Conservation (phyloP, 2,329 filamentous ascomycete species). For the Drechslerella coelobrocha region DNA sequence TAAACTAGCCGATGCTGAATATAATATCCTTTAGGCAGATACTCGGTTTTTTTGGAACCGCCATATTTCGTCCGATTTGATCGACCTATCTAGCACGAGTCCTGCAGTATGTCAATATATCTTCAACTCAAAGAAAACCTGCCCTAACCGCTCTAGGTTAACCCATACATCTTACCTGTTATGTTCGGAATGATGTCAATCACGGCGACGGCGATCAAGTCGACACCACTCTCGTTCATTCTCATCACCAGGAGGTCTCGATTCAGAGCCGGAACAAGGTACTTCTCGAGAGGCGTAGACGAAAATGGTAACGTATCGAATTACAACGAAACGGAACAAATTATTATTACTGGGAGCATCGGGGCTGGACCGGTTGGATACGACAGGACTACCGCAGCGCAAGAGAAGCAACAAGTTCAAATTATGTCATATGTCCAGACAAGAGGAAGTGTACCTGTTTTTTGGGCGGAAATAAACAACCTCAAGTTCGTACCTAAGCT, state of each 20-base stretch:
- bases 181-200: conserved; percentile 98
- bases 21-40: conserved; percentile 66
- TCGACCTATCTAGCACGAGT: conserved; percentile 74
- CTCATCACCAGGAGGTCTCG: conserved; percentile 89
- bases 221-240: conserved; percentile 79
- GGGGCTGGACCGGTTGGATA: conserved; percentile 63
- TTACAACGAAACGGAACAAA: conserved; percentile 97
- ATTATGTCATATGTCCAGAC: conserved; percentile 96
- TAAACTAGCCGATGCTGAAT: background rate
- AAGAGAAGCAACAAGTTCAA: conserved; percentile 75
- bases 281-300: conserved; percentile 92
- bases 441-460: conserved; percentile 91
- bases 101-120: conserved; percentile 51
- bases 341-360: conserved; percentile 85
- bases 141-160: conserved; percentile 61
- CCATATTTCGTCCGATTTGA: conserved; percentile 87
- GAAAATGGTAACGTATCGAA: conserved; percentile 96
- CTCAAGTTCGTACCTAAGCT: conserved; percentile 89
- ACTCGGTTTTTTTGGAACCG: conserved; percentile 99
- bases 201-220: conserved; percentile 82
- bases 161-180: conserved; percentile 92
- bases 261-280: conserved; percentile 86
- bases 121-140: background rate
- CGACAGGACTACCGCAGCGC: conserved; percentile 46
- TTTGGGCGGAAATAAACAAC: conserved; percentile 95